A percentile compares a stretch with the other conserved stretches of the same genome.
These are phyloP conservation scores for Silene coronaria DNA, from an alignment of 179 eudicot species.

Conservation along the genomic window DNA sequence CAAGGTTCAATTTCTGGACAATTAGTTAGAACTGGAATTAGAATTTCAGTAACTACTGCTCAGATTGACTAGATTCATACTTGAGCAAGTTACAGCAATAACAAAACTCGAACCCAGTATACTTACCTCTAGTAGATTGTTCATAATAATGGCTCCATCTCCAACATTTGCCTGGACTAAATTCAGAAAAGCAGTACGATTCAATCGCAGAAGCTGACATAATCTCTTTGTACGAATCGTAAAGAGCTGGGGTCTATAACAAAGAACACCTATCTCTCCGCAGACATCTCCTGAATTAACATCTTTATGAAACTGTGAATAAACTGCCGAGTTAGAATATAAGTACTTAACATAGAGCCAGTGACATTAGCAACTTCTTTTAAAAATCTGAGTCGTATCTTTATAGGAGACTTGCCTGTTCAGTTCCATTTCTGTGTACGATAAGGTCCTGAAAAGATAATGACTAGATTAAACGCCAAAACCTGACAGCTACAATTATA, in stretches of 20 bases:
- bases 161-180: constrained; percentile 80
- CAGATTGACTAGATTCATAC: neutral
- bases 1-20: neutral
- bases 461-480: constrained; percentile 20
- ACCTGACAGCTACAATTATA: neutral
- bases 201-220: constrained; percentile 67
- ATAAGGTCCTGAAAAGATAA: constrained; percentile 53
- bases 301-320: constrained; percentile 42
- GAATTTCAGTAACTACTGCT: neutral
- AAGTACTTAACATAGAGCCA: neutral
- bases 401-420: constrained; percentile 39
- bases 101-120: neutral
- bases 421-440: constrained; percentile 36
- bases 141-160: constrained; percentile 79
- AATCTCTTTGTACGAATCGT: constrained; percentile 73
- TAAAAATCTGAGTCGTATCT: neutral
- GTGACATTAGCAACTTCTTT: neutral
- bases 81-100: neutral
- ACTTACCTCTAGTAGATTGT: constrained; percentile 71
- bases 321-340: neutral
- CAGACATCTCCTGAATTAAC: constrained; percentile 56
- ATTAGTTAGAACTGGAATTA: neutral
- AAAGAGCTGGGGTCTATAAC: constrained; percentile 76
- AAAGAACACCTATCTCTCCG: constrained; percentile 88
- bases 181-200: constrained; percentile 63